Evolutionary conservation across 306 rosid genomes (phyloP).

Genomic region (Vigna mungo): DNA sequence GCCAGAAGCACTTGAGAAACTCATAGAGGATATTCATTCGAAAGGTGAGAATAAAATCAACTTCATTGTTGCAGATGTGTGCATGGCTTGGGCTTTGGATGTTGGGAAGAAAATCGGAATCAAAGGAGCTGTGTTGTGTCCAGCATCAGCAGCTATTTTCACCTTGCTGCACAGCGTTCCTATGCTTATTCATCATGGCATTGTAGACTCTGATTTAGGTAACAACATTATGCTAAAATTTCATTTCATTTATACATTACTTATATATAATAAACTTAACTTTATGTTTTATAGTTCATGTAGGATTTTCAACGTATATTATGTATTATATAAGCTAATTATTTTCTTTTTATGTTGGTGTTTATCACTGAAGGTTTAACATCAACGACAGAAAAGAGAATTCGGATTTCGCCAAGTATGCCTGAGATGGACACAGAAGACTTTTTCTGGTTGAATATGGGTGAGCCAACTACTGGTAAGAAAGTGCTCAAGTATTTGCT

Average conservation of each 20-base stretch:
- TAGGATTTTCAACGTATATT: too few species aligned
- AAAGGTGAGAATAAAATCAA: background rate
- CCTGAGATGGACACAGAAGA: slow-evolving; percentile 32
- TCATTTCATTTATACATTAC: too few species aligned
- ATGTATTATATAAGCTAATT: too few species aligned
- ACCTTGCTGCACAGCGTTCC: slow-evolving; percentile 26
- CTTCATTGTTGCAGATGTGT: slow-evolving; percentile 34
- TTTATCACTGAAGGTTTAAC: slow-evolving; percentile 28
- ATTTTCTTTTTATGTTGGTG: background rate
- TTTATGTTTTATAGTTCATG: too few species aligned
- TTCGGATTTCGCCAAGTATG: slow-evolving; percentile 38
- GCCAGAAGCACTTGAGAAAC: slow-evolving; percentile 61
- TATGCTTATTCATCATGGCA: slow-evolving; percentile 45
- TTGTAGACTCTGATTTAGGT: slow-evolving; percentile 47
- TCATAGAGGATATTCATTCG: slow-evolving; percentile 39
- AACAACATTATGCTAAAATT: too few species aligned
- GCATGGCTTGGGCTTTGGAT: slow-evolving; percentile 32
- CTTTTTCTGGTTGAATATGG: slow-evolving; percentile 35
- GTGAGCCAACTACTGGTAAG: background rate
- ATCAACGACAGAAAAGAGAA: background rate
- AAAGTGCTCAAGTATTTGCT: background rate
- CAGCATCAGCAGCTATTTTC: slow-evolving; percentile 26
- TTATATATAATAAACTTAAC: too few species aligned
- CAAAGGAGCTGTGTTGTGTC: slow-evolving; percentile 33
- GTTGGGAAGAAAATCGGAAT: slow-evolving; percentile 39